phyloP scores from a whole-genome alignment of 2,329 filamentous ascomycete species.

The Parastagonospora nodorum region DNA sequence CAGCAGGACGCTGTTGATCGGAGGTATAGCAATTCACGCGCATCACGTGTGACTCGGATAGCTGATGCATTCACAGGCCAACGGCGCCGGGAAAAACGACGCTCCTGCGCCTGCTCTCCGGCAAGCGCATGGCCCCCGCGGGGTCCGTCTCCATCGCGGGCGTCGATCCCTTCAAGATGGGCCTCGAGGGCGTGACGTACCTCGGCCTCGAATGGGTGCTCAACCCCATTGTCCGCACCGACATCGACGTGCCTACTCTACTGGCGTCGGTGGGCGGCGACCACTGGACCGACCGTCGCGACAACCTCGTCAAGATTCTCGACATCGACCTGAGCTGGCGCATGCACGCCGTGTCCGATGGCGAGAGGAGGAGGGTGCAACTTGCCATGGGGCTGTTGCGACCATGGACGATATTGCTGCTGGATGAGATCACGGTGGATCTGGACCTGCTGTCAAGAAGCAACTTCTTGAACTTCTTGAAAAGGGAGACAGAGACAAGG shows the following conservation, averaged over 20 bases:
- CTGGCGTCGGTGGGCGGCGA: conserved; percentile 85
- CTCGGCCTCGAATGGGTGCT: conserved; percentile 97
- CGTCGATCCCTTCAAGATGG: conserved; percentile 88
- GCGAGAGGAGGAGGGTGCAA: conserved; percentile 89
- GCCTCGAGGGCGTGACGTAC: conserved; percentile 93
- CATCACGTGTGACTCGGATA: conserved; percentile 8
- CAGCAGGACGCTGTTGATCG: conserved; percentile 88
- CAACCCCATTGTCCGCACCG: conserved; percentile 92
- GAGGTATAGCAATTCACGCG: conserved; percentile 58
- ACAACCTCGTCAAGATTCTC: conserved; percentile 84
- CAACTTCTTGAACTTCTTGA: conserved; percentile 85
- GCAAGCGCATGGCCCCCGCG: conserved; percentile 86
- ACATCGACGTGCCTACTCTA: conserved; percentile 89
- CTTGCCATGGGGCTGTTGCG: conserved; percentile 92
- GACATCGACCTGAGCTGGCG: conserved; percentile 93
- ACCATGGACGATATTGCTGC: conserved; percentile 86
- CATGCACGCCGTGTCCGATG: conserved; percentile 94
- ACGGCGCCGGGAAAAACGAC: conserved; percentile 98
- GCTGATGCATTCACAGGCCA: conserved; percentile 61
- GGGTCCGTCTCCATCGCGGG: conserved; percentile 77
- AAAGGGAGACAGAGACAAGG: conserved; percentile 79
- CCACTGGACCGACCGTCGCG: conserved; percentile 77
- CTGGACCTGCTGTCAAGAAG: conserved; percentile 84
- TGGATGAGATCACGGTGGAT: conserved; percentile 98
- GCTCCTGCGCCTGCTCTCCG: conserved; percentile 88